Conservation (phyloP, 2,329 filamentous ascomycete genomes). For the Colletotrichum somersetense region DNA sequence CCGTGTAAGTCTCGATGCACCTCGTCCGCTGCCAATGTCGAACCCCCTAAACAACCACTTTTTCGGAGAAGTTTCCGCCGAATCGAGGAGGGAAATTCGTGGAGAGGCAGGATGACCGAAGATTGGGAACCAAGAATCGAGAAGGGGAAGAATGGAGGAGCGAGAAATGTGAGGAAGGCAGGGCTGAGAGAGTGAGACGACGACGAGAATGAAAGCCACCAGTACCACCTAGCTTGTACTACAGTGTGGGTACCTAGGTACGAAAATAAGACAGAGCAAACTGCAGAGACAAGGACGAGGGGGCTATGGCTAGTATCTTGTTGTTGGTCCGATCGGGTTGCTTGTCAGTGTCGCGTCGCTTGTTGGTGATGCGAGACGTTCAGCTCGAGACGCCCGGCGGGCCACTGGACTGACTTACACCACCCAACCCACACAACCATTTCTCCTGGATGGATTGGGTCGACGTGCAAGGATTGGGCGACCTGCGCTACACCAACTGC, state of each 20-base stretch:
- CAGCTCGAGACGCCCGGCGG: slow-evolving; percentile 22
- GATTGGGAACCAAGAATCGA: neutral
- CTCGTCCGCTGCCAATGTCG: neutral
- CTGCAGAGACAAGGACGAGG: neutral
- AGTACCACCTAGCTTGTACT: neutral
- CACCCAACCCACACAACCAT: neutral
- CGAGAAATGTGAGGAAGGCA: neutral
- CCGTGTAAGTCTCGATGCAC: neutral
- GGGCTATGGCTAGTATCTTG: neutral
- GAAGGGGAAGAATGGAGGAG: neutral
- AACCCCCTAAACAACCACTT: neutral
- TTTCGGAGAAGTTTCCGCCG: neutral
- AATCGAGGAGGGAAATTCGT: neutral
- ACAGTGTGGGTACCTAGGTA: neutral
- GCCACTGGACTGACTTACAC: neutral
- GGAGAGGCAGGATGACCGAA: neutral
- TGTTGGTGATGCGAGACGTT: slow-evolving; percentile 15
- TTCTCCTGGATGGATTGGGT: neutral
- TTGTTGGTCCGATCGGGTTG: slow-evolving; percentile 35
- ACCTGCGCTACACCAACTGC: slow-evolving; percentile 35
- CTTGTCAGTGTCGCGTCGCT: slow-evolving; percentile 1
- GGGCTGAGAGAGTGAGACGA: neutral
- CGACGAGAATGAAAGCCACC: neutral
- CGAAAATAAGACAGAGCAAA: slow-evolving; percentile 4
- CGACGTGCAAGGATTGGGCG: slow-evolving; percentile 5